Percentiles rank a stretch among this genome's conserved stretches.
phyloP scores from a whole-genome alignment of 108 stramenopile species.

The Skeletonema tropicum region DNA sequence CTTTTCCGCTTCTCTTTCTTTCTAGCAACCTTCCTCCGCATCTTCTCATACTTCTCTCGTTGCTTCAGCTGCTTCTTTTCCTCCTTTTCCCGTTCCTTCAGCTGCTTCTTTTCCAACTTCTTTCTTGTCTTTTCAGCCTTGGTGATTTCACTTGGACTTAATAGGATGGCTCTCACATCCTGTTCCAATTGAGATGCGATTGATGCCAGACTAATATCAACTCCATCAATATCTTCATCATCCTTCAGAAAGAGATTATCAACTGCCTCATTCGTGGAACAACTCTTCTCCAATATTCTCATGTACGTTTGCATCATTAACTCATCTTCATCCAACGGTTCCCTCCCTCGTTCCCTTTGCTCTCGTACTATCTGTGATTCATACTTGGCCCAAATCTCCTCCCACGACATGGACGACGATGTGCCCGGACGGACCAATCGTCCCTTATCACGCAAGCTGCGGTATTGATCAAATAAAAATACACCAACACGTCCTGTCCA shows the following conservation, averaged over 20 bases:
- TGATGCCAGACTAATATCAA: slow-evolving; percentile 14
- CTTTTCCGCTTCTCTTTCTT: slow-evolving; percentile 12
- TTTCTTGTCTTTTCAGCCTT: slow-evolving; percentile 13
- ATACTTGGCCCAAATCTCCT: slow-evolving; percentile 66
- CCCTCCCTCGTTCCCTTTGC: slow-evolving; percentile 13
- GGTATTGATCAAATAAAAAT: slow-evolving; percentile 58
- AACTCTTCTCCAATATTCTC: slow-evolving; percentile 61
- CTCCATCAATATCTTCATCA: background rate
- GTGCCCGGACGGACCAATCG: slow-evolving; percentile 25
- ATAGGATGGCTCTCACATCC: slow-evolving; percentile 20
- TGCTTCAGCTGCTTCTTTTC: slow-evolving; percentile 18
- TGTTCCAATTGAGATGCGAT: slow-evolving; percentile 22
- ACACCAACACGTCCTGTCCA: slow-evolving; percentile 55
- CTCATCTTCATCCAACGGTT: slow-evolving; percentile 28
- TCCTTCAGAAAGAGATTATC: slow-evolving; percentile 29
- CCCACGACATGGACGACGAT: slow-evolving; percentile 60
- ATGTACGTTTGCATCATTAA: slow-evolving; percentile 49
- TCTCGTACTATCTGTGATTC: slow-evolving; percentile 44
- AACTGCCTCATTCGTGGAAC: slow-evolving; percentile 56
- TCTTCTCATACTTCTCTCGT: slow-evolving; percentile 24
- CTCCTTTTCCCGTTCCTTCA: slow-evolving; percentile 20
- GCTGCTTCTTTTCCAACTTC: slow-evolving; percentile 13
- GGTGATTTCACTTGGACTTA: slow-evolving; percentile 6
- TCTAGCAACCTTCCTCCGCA: slow-evolving; percentile 5
- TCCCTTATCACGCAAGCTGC: slow-evolving; percentile 56